Base-by-base conservation (phyloP, 345 rosid species). In the Eucalyptus curtisii region DNA sequence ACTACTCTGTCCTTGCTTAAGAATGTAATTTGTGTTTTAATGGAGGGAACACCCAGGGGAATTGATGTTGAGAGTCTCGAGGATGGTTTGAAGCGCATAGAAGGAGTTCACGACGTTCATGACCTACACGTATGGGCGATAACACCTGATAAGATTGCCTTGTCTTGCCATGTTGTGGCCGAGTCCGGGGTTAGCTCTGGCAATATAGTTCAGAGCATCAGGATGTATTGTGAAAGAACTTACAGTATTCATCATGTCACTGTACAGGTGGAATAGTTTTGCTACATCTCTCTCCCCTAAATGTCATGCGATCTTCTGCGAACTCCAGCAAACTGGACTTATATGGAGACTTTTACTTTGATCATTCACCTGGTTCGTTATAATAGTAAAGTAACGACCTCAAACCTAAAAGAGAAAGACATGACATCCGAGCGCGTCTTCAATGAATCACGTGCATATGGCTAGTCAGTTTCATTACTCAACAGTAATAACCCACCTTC, bases 81-180 rank as follows among this genome's bases (percentile, higher is more conserved):
- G 80, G 92, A 87, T 86, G 95, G 93, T 24, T 90, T 97, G 15
- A 93, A 85, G 33, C 85, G 91, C 48, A 93, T 96, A 14, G 22
- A 89, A 24, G 98, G 98, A 68, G 97, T 96, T 88, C 88, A 87
- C 48, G 86, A 88, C 37, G 87, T 97, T 88, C 95, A 93, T 89
- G 99, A 95, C 91, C 94, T 97, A 57, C 99, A 96, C 86, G 94
- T 97, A 14, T 96, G 99, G 99, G 94, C 96, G 22, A 92, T 96
- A 40, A 97, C 99, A 25, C 90, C 87, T 7, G 98, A 98, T 89
- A 95, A 94, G 92, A 81, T 89, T 47, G 95, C 94, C 5, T 79
- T 97, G 90, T 93, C 96, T 30, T 96, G 99, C 92, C 99, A 95
- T 93, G 91, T 94, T 52, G 86, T 92, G 61, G 90, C 95, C 5